Evolutionary conservation across 306 rosid species (phyloP), one percentile per base, ranked within the genome.

Genomic region (Acacia melanoxylon): DNA sequence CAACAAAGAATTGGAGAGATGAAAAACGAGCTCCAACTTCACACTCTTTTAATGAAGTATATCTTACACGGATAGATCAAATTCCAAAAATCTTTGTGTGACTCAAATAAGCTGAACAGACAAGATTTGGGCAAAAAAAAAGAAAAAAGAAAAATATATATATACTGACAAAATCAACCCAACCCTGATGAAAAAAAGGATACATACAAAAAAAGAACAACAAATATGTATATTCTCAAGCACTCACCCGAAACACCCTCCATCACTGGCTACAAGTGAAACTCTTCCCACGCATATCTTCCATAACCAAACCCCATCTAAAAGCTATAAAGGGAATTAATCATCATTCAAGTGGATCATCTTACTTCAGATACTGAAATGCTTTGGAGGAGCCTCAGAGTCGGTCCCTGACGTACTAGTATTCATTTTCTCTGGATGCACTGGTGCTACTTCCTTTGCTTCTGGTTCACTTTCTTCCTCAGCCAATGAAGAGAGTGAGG

Each of bases 401-500:
- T 41, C 33, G 42, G 1, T 82, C 77, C 68, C 86, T 77, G 82
- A 76, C 67, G 68, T 68, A 48, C 5, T 1, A 6, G 41, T 48
- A 33, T 80, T 86, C 72, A 80, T 45, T 11, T 74, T 78, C 20
- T 80, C 92, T 83, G 81, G 87, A 20, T 48, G 68, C n/a, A 78
- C 84, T 67, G 92, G 79, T 65, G 77, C 75, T 46, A 78, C 73
- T 69, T 85, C 90, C 74, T 88, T 81, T 14, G 85, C 33, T 54
- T 35, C 76, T 22, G 83, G 67, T 37, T 87, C 52, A 58, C 15
- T 74, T 73, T 59, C 85, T 73, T 59, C 85, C 65, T 87, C 84
- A 9, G 88, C 86, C 27, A 81, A 78, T 52, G 97, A 77, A 24
- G 94, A 87, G 31, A 37, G 85, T 25, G 95, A 87, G 3, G 93